Evolutionary conservation across 495 filamentous ascomycete genomes (phyloP).

Genomic region (Cetradonia linearis): DNA sequence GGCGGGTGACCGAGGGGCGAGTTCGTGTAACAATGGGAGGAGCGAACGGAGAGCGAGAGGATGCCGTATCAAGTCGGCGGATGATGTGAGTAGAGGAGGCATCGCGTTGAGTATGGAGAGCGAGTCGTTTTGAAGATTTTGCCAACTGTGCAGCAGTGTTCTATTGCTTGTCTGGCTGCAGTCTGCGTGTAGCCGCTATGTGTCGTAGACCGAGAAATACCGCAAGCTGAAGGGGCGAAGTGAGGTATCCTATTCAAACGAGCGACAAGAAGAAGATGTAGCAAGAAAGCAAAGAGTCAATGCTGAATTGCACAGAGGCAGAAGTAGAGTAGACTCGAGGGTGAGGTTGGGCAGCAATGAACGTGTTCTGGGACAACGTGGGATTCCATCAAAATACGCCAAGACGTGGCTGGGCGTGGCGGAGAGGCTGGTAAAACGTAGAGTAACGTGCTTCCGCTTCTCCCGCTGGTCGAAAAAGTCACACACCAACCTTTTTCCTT

Average conservation of each 20-base stretch:
- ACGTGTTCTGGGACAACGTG: neutral
- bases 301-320: constrained; percentile 4
- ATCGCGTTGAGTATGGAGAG: constrained; percentile 5
- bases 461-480: neutral
- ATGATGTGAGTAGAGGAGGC: constrained; percentile 14
- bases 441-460: neutral
- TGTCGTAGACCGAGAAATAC: constrained; percentile 3
- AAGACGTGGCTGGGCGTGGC: constrained; percentile 11
- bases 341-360: constrained; percentile 18
- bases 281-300: constrained; percentile 10
- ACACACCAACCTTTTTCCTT: neutral
- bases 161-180: constrained; percentile 9
- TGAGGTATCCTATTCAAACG: constrained; percentile 11
- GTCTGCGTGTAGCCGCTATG: constrained; percentile 6
- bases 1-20: constrained; percentile 14
- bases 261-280: constrained; percentile 23
- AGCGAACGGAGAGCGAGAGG: constrained; percentile 19
- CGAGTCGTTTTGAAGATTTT: neutral
- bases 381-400: constrained; percentile 3
- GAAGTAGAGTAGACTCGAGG: neutral
- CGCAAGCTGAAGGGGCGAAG: neutral
- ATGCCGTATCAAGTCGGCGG: constrained; percentile 10
- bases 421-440: constrained; percentile 4
- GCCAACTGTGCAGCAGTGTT: neutral
- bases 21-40: constrained; percentile 14